These are phyloP conservation scores for Bjerkandera adusta DNA, from an alignment of 1,284 basidiomycete genomes.

Conservation along the genomic window DNA sequence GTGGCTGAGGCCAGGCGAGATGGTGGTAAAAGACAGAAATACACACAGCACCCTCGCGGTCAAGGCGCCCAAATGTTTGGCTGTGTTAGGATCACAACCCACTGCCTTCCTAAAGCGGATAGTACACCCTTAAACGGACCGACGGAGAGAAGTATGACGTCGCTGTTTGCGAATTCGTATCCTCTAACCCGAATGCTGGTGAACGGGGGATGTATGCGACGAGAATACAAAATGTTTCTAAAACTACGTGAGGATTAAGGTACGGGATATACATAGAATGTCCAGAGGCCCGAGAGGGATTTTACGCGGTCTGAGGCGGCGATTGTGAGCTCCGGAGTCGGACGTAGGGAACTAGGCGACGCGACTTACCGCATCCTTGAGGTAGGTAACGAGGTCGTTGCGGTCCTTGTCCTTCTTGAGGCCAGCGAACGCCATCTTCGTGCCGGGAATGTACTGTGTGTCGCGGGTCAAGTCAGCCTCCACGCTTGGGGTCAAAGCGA, in stretches of 20 bases:
- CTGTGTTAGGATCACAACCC: slow-evolving; percentile 10
- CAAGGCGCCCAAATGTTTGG: slow-evolving; percentile 6
- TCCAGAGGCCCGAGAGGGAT: slow-evolving; percentile 8
- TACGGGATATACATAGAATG: slow-evolving; percentile 13
- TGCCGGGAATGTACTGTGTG: slow-evolving; percentile 90
- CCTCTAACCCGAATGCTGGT: not conserved
- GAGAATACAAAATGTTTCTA: slow-evolving; percentile 14
- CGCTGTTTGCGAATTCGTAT: not conserved
- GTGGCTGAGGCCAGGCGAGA: too few species aligned
- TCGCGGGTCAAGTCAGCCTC: not conserved
- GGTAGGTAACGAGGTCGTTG: slow-evolving; percentile 81
- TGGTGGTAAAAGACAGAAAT: not conserved
- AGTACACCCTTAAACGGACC: too few species aligned
- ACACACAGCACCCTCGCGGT: not conserved
- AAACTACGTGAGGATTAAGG: slow-evolving; percentile 12
- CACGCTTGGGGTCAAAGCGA: slow-evolving; percentile 19
- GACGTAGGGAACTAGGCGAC: not conserved
- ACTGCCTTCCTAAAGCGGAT: slow-evolving; percentile 1
- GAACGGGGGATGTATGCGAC: slow-evolving; percentile 13
- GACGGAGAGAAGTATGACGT: too few species aligned
- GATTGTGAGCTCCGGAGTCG: not conserved
- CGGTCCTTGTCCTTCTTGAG: slow-evolving; percentile 97
- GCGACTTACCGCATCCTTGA: slow-evolving; percentile 65
- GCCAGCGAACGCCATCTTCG: slow-evolving; percentile 97
- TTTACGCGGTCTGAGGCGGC: slow-evolving; percentile 18